Evolutionary conservation across 1,284 basidiomycete species (phyloP), one percentile per base, ranked within the genome.

Genomic region (Ceratobasidium sp.): DNA sequence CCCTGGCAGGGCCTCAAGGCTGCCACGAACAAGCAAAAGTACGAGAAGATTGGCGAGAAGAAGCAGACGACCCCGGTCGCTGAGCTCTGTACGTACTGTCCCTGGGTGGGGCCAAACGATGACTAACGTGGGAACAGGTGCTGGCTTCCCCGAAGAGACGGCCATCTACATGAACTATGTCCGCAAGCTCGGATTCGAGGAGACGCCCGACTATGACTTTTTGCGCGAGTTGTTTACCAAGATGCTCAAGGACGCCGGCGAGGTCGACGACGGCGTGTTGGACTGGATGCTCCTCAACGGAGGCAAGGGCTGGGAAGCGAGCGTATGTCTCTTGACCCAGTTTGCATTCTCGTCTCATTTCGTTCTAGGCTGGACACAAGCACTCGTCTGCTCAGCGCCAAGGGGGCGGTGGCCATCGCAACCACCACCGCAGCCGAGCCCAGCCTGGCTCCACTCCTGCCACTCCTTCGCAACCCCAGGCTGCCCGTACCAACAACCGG

Each of bases 31-130:
- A 97, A 97, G 84, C 94, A 96, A 82, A 97, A 97, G 84, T 98
- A 97, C 81, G 95, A 98, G 82, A 97, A 96, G 84, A 98, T 98
- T 78, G 94, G 94, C 71, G 95, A 98, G 84, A 98, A 98, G 88
- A 98, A 98, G 29, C 94, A 97, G 83, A 92, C 90, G 54, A 97
- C 95, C n/a, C 90, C 92, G 12, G 96, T 97, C 79, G 94, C 94
- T 79, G 94, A 97, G 78, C 83, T 98, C 17, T 93, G 91, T 75
- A 52, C 93, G 71, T 40, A 70, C 71, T 40, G 72, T 72, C 35
- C 71, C 69, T 55, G 72, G 69, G 47, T 70, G 64, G 35, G 50
- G 68, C 34, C 69, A 71, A 50, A 70, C 65, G 31, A 60, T 71
- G 34, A 72, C 69, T 40, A 71, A 71, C 29, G 25, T 56, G 32